phyloP scores from a whole-genome alignment of 495 filamentous ascomycete genomes.

The Mytilinidion resinicola region DNA sequence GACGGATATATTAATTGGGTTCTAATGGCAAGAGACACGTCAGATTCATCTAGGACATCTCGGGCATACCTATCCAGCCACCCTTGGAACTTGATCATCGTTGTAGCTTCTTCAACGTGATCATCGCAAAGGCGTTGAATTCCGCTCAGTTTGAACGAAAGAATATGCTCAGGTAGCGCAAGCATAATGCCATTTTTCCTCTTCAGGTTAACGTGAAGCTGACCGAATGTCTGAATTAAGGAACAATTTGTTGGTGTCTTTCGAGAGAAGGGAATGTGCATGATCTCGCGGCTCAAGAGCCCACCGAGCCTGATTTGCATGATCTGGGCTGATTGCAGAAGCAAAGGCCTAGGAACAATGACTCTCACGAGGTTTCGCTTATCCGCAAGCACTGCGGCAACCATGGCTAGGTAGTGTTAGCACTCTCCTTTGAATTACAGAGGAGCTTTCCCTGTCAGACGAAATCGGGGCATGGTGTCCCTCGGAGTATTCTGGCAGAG shows the following conservation, averaged over 20 bases:
- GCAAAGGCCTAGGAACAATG: conserved; percentile 47
- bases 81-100: conserved; percentile 42
- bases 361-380: conserved; percentile 40
- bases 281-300: conserved; percentile 41
- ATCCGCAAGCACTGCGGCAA: conserved; percentile 44
- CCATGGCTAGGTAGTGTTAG: too few relatives aligned
- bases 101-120: conserved; percentile 33
- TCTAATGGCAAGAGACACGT: conserved; percentile 45
- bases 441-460: not conserved
- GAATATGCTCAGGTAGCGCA: conserved; percentile 45
- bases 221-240: conserved; percentile 33
- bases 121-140: conserved; percentile 42
- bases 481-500: too few relatives aligned
- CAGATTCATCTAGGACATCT: conserved; percentile 54
- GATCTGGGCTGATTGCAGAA: conserved; percentile 46
- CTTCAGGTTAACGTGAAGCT: conserved; percentile 28
- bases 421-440: too few relatives aligned
- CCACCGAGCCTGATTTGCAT: conserved; percentile 45
- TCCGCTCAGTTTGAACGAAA: conserved; percentile 49
- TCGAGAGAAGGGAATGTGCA: conserved; percentile 49
- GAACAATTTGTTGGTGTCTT: conserved; percentile 34
- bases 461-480: too few relatives aligned
- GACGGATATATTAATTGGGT: conserved; percentile 44
- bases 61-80: conserved; percentile 43
- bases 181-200: conserved; percentile 40